Evolutionary conservation across 805 yeast genomes (phyloP), one percentile per base, ranked within the genome.

Genomic region (Scheffersomyces stipitis): DNA sequence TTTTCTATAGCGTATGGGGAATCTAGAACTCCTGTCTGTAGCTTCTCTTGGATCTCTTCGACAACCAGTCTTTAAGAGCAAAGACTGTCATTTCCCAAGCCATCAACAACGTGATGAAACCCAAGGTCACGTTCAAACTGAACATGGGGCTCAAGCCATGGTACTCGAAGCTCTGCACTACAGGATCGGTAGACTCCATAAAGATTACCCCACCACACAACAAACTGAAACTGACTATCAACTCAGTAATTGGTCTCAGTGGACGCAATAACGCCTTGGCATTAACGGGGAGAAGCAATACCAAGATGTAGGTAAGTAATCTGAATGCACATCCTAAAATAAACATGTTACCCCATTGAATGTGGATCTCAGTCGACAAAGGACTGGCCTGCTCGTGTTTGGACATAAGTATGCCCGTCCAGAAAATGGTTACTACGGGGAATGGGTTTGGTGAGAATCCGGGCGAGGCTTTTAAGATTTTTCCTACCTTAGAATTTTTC

Each of bases 381-480:
- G 58, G 69, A 1, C 93, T 82, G 4, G 90, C 85, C 62, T 93
- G 99, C 27, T 80, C 81, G 62, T 93, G 99, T 60, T 84, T 87
- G 1, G 97, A 89, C 99, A 93, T 93, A 44, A 93, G 71, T 10
- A 83, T 74, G 18, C 99, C 99, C 1, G 98, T 93, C 96, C 96
- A 93, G 65, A 86, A 93, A 23, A 93, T 86, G 2, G 95, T 88
- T 46, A 93, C 77, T 1, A 86, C 81, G 3, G 98, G 97, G 76
- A 93, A 88, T 23, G 97, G 97, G 58, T 93, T 93, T 46, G 95
- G 90, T 1, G 95, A 83, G 59, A 69, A 86, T 0, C 95, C 95
- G 2, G 90, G 90, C 1, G 83, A 62, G 9, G 68, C 67, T 40
- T 62, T 65, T 3, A 45, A 18, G 14, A 58, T 48, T 2, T 20